Conservation (phyloP, 2,329 filamentous ascomycete species). For the Tympanopsis confertula region DNA sequence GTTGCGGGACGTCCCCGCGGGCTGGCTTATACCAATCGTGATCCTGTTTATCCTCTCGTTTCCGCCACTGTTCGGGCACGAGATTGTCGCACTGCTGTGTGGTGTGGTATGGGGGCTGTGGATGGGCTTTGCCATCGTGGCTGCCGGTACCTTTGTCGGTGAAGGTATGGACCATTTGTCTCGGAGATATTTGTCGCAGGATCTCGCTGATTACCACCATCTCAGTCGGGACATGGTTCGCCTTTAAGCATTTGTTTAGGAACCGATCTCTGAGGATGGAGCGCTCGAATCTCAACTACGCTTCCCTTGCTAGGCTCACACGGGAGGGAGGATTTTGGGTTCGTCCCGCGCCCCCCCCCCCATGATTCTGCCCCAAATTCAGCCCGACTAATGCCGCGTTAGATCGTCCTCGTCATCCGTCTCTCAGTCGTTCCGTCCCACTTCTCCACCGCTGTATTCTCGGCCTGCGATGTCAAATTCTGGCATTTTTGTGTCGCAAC, state of each 20-base stretch:
- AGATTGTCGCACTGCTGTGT: conserved; percentile 25
- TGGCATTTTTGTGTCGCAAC: conserved; percentile 25
- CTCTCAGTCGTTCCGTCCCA: conserved; percentile 26
- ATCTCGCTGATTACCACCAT: background rate
- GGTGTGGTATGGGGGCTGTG: conserved; percentile 27
- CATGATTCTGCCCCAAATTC: background rate
- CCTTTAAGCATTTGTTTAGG: conserved; percentile 23
- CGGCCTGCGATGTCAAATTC: conserved; percentile 27
- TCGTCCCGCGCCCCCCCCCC: conserved; percentile 2
- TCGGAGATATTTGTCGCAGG: background rate
- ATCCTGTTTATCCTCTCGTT: conserved; percentile 26
- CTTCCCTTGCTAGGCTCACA: conserved; percentile 23
- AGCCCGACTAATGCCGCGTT: conserved; percentile 2
- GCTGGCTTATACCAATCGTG: conserved; percentile 24
- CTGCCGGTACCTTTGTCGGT: conserved; percentile 25
- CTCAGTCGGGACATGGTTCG: conserved; percentile 24
- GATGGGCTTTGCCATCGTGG: conserved; percentile 26
- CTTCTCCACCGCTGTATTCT: conserved; percentile 29
- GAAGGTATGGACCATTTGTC: conserved; percentile 14
- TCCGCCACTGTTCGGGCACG: conserved; percentile 27
- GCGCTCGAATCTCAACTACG: conserved; percentile 26
- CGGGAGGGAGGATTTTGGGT: conserved; percentile 27
- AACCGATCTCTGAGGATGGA: conserved; percentile 22
- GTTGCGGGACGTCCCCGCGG: conserved; percentile 22
- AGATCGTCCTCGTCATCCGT: conserved; percentile 26